Evolutionary conservation across 352 stramenopile species (phyloP), one percentile per base, ranked within the genome.

Genomic region (Plasmopara halstedii): DNA sequence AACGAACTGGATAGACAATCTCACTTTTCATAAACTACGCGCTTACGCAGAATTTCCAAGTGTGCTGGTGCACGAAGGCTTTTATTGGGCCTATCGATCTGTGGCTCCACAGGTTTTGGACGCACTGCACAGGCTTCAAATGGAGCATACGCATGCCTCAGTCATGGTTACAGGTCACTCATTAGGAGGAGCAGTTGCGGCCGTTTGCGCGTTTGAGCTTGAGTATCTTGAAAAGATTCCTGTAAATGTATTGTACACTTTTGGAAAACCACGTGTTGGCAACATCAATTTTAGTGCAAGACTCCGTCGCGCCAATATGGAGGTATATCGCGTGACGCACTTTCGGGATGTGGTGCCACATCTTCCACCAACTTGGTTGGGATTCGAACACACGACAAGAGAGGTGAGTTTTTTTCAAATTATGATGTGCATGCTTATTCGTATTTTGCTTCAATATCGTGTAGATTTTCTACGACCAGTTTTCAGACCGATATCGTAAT

Each of bases 381-480:
- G 77, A 29, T 93, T 85, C 33, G 50, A 83, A 26, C 82, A 93
- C 39, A 72, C 64, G n/a, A 58, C 70, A 3, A 67, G 83, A 56
- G 77, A 92, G 73, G 77, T 88, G 35, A 10, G n/a, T n/a, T n/a
- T n/a, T n/a, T n/a, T n/a, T n/a, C n/a, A n/a, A n/a, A n/a, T n/a
- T n/a, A n/a, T 10, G 11, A 29, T 29, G 25, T 29, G 7, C 3
- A 29, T 1, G 25, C 11, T 6, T 29, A 2, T 10, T 11, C 25
- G 25, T 29, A 29, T 29, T 29, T 29, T n/a, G 13, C 2, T 43
- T 14, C 11, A 51, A 14, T 52, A 17, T 51, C 11, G 7, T 57
- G 11, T 46, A 89, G 78, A 72, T 92, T 17, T 92, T 83, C 41
- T 92, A 92, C 56, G 73, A 88, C 43, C 59, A 89, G 46, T 86